These are phyloP conservation scores for Groenewaldozyma auringiensis DNA, from an alignment of 1,139 yeast genomes.

Conservation along the genomic window DNA sequence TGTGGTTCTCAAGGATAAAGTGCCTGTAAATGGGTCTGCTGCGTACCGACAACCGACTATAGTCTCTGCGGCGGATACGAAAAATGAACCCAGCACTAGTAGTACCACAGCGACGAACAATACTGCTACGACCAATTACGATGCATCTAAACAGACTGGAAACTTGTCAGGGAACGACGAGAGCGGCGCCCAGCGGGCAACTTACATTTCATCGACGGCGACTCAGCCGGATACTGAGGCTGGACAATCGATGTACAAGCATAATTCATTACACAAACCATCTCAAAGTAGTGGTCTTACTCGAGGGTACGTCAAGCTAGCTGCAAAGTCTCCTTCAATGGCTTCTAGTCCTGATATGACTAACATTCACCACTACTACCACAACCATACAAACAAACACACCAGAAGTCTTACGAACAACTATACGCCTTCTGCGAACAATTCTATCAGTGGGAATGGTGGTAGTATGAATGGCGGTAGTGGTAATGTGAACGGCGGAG, in stretches of 20 bases:
- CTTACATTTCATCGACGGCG: slow-evolving; percentile 8
- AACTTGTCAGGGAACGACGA: not conserved
- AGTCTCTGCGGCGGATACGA: not conserved
- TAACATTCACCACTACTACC: no score
- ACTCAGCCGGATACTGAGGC: slow-evolving; percentile 7
- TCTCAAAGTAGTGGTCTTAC: not conserved
- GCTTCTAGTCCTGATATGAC: no score
- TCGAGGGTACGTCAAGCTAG: not conserved
- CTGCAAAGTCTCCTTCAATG: not conserved
- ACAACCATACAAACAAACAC: no score
- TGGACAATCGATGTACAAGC: not conserved
- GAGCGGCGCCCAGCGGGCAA: slow-evolving; percentile 3
- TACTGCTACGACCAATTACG: not conserved
- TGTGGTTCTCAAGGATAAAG: not conserved
- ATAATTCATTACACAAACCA: not conserved
- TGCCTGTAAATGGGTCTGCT: not conserved
- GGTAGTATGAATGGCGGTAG: not conserved
- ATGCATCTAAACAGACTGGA: not conserved
- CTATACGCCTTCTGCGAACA: not conserved
- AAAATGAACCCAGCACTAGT: not conserved
- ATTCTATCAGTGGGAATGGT: not conserved
- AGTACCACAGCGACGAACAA: not conserved
- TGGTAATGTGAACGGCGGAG: not conserved
- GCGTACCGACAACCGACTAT: not conserved
- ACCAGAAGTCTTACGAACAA: no score